Evolutionary conservation across 78 protist genomes (phyloP), one percentile per base, ranked within the genome.

Genomic region (Mastigamoeba balamuthi): DNA sequence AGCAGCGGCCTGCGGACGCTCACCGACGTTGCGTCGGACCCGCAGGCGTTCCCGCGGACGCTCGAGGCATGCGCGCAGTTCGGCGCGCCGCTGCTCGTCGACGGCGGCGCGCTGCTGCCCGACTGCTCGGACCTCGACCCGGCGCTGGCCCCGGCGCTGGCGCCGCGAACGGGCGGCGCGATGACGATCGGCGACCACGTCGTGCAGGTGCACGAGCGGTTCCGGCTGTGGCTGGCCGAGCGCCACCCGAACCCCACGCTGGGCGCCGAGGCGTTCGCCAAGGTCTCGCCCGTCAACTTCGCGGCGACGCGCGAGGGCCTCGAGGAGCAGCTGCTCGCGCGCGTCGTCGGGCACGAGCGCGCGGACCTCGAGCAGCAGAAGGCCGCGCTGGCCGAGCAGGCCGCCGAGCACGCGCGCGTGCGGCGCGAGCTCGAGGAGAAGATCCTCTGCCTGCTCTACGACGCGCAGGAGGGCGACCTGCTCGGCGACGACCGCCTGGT

Each of bases 271-370:
- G 17, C 58, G 58, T 48, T 48, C 58, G 58, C 58, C 58, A 48
- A 48, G 17, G 58, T 48, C 58, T 25, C 17, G 17, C 58, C 17
- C 68, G 73, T 92, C 74, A 95, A 95, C 87, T 95, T 92, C 80
- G 91, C 77, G 29, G 92, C 88, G 67, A 92, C 98, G 7, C 78
- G 66, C 35, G 87, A 79, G 3, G 95, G 96, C 3, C 83, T 92
- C 23, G 96, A 92, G 74, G 98, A 95, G 73, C 98, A 95, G 78
- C 84, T 95, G 35, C 86, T 95, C 2, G 92, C 91, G 3, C 39
- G 52, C 4, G 96, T 94, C 63, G 95, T 94, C 29, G 74, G 82
- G 10, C 35, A 82, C 36, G 98, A 94, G 75, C 75, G 82, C 8
- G 93, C 93, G 0, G 95, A 94, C 30, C 75, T 94, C 23, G 95